Evolutionary conservation across 805 yeast species (phyloP), one percentile per base, ranked within the genome.

Genomic region (Candida boidinii): DNA sequence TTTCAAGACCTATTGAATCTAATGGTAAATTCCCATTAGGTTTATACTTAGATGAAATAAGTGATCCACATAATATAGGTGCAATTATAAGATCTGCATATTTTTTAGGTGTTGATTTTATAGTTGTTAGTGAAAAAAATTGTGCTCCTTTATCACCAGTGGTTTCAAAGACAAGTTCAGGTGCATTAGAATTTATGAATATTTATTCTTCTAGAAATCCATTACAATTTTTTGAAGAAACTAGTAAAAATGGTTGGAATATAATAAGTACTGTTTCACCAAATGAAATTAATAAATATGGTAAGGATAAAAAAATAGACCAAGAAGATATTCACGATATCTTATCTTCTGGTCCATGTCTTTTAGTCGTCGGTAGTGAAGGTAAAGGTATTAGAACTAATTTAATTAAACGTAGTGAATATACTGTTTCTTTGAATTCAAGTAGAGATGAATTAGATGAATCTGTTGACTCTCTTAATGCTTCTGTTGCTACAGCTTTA

Each of bases 1-100:
- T 47, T 44, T 13, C 32, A 34, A n/a, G 17, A 6, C 13, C n/a
- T 4, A 28, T 28, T n/a, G 43, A 40, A 24, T 26, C 31, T 5
- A 38, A 38, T 16, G 55, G 53, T 23, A 49, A 49, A 13, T 56
- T 56, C 44, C 94, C 95, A 3, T 45, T 87, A 13, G 95, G 86
- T 0, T 43, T 86, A 3, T 85, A 68, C 45, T 56, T 86, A 17
- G 95, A 86, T 53, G 85, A 82, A 37, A 66, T 87, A 28, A 73
- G 83, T 11, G 95, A 86, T 53, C 90, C 95, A 1, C 94, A 84
- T 51, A 86, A 86, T 51, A 63, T 84, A 44, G 96, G 96, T 7
- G 92, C 90, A 17, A 73, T 86, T 27, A 56, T 83, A 19, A 62
- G 96, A 49, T 72, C 87, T 3, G 90, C 94, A 0, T 80, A 76